Evolutionary conservation across 805 yeast genomes (phyloP).

Genomic region (Blastobotrys muscicola): DNA sequence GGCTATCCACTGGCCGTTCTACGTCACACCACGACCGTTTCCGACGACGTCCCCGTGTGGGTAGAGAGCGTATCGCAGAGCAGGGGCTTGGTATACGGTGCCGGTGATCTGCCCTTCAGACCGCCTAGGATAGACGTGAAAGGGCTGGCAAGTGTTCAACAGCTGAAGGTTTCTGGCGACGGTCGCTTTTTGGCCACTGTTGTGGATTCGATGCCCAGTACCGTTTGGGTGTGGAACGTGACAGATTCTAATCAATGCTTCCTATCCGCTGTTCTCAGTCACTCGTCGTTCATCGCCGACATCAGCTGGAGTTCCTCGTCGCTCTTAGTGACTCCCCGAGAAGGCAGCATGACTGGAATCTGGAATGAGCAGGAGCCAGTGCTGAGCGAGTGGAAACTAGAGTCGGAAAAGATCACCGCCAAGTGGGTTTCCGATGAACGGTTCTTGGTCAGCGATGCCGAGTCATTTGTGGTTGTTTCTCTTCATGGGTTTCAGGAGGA

Average conservation of each 20-base stretch:
- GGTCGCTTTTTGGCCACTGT: slow-evolving; percentile 10
- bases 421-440: neutral
- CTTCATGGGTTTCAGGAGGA: neutral
- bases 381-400: neutral
- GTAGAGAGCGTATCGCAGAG: slow-evolving; percentile 1
- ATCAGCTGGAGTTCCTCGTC: slow-evolving; percentile 5
- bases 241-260: neutral
- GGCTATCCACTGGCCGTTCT: slow-evolving; percentile 9
- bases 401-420: neutral
- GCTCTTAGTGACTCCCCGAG: slow-evolving; percentile 6
- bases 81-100: neutral
- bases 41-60: slow-evolving; percentile 14
- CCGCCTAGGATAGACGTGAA: neutral
- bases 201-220: slow-evolving; percentile 10
- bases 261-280: slow-evolving; percentile 6
- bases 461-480: neutral
- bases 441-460: slow-evolving; percentile 1
- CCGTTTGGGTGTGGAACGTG: slow-evolving; percentile 17
- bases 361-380: neutral
- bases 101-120: neutral
- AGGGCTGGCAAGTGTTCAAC: slow-evolving; percentile 1
- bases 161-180: slow-evolving; percentile 9
- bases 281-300: slow-evolving; percentile 6
- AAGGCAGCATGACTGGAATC: slow-evolving; percentile 3
- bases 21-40: slow-evolving; percentile 11